These are phyloP conservation scores for Yamadazyma paraphyllophila DNA, from an alignment of 805 yeast species.

Conservation along the genomic window DNA sequence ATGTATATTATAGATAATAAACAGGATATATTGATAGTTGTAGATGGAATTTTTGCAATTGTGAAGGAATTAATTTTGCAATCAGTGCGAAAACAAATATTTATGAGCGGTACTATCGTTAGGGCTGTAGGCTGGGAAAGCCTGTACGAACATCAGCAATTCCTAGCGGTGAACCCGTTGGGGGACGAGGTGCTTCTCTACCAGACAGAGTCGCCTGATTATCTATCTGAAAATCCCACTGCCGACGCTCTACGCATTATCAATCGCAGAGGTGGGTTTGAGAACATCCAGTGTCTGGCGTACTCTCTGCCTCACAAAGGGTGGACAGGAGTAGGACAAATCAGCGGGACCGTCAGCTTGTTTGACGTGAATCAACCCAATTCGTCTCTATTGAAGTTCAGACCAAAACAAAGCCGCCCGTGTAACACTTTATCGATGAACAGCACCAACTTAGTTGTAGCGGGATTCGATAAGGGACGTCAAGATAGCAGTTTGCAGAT, in stretches of 20 bases:
- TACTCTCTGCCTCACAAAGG: slow-evolving; percentile 59
- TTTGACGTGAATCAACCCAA: slow-evolving; percentile 53
- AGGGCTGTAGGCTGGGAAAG: slow-evolving; percentile 60
- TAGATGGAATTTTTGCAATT: neutral
- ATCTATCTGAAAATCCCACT: slow-evolving; percentile 25
- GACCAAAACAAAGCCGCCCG: slow-evolving; percentile 67
- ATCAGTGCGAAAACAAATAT: neutral
- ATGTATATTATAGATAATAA: slow-evolving; percentile 4
- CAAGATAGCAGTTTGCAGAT: slow-evolving; percentile 74
- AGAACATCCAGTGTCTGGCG: slow-evolving; percentile 62
- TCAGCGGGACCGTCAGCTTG: slow-evolving; percentile 62
- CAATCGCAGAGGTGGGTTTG: slow-evolving; percentile 61
- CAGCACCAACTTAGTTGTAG: slow-evolving; percentile 61
- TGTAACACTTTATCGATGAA: slow-evolving; percentile 76
- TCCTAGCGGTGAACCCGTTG: slow-evolving; percentile 69
- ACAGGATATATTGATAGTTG: neutral
- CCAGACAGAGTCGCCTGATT: slow-evolving; percentile 40
- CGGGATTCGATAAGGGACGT: slow-evolving; percentile 76
- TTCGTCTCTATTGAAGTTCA: slow-evolving; percentile 39
- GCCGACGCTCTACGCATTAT: neutral
- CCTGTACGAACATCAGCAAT: slow-evolving; percentile 50
- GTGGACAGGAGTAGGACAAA: slow-evolving; percentile 69
- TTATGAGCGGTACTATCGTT: slow-evolving; percentile 61
- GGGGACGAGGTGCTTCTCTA: slow-evolving; percentile 77
- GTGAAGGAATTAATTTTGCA: neutral